phyloP scores from a whole-genome alignment of 345 rosid species.

The Limnanthes douglasii region DNA sequence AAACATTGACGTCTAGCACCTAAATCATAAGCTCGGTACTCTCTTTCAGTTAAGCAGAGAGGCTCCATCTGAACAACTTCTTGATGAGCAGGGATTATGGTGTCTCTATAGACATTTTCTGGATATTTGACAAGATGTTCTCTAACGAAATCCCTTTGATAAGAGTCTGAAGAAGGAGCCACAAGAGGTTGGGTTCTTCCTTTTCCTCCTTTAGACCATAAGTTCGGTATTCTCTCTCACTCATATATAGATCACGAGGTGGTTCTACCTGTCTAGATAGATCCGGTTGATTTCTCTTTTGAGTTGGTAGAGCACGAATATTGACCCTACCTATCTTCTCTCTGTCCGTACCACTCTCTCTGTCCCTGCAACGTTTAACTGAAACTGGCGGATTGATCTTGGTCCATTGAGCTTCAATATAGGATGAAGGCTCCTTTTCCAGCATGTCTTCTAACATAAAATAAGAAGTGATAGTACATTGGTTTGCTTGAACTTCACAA shows the following conservation, averaged over 20 bases:
- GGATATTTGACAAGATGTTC: conserved; percentile 22
- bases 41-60: conserved; percentile 23
- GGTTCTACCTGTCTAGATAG: too few relatives aligned
- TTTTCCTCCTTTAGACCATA: conserved; percentile 50
- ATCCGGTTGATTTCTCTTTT: conserved; percentile 54
- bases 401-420: too few relatives aligned
- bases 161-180: too few relatives aligned
- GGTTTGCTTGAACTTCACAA: too few relatives aligned
- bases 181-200: conserved; percentile 9
- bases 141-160: conserved; percentile 23
- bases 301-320: conserved; percentile 12
- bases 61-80: conserved; percentile 17
- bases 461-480: too few relatives aligned
- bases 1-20: conserved; percentile 21
- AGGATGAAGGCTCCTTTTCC: too few relatives aligned
- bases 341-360: too few relatives aligned
- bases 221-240: conserved; percentile 54
- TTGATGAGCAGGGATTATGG: conserved; percentile 16
- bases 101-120: too few relatives aligned
- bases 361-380: conserved; percentile 13
- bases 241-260: conserved; percentile 32
- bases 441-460: too few relatives aligned
- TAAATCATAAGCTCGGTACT: conserved; percentile 19
- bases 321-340: conserved; percentile 15
- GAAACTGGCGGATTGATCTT: conserved; percentile 11